Conservation (phyloP, 495 filamentous ascomycete species). For the Talaromyces nanjingensis region DNA sequence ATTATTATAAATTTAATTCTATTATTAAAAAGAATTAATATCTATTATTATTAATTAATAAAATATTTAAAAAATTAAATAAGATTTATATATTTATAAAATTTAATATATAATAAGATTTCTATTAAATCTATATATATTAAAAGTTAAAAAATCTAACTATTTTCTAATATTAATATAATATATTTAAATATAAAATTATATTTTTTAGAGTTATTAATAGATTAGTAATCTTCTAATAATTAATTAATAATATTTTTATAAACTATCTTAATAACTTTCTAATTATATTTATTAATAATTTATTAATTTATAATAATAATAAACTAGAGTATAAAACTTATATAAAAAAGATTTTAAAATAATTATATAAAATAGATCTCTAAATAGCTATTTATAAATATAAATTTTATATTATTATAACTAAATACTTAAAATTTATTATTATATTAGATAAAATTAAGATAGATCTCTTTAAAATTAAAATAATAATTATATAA, state of each 20-base stretch:
- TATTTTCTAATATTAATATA: slow-evolving; percentile 1
- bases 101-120: slow-evolving; percentile 1
- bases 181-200: slow-evolving; percentile 2
- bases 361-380: too few species aligned
- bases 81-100: slow-evolving; percentile 7
- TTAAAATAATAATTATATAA: background rate
- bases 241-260: slow-evolving; percentile 18
- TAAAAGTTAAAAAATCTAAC: background rate
- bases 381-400: too few species aligned
- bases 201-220: slow-evolving; percentile 11
- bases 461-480: too few species aligned
- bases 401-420: too few species aligned
- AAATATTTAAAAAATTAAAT: background rate
- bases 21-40: slow-evolving; percentile 4
- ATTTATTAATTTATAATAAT: slow-evolving; percentile 17
- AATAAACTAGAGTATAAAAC: too few species aligned
- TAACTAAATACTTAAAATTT: too few species aligned
- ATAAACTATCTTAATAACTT: too few species aligned
- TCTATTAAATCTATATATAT: slow-evolving; percentile 3
- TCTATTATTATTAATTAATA: background rate
- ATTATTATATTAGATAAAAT: too few species aligned
- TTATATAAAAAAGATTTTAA: too few species aligned
- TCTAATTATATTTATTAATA: slow-evolving; percentile 14
- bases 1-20: background rate
- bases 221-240: slow-evolving; percentile 12